Conservation (phyloP, 2,329 filamentous ascomycete species). For the Colletotrichum spinosum region DNA sequence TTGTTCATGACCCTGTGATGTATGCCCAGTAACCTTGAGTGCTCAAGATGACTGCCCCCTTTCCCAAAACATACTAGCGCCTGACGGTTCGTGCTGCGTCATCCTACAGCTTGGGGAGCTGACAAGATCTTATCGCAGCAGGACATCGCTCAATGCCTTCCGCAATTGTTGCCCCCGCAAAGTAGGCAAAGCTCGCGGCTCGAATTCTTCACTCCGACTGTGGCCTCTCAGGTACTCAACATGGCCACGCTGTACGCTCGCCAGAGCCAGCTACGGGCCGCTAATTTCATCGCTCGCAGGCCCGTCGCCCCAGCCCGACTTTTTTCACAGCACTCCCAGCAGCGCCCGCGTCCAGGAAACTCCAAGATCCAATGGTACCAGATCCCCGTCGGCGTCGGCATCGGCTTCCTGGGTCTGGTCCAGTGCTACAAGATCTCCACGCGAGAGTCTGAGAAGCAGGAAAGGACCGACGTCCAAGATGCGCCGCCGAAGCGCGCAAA, state of each 20-base stretch:
- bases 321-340: conserved; percentile 57
- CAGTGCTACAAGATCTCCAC: conserved; percentile 83
- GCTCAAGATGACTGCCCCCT: too few relatives aligned
- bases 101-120: conserved; percentile 28
- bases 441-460: conserved; percentile 64
- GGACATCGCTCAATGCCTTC: too few relatives aligned
- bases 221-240: conserved; percentile 36
- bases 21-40: too few relatives aligned
- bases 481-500: conserved; percentile 65
- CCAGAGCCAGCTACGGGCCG: conserved; percentile 48
- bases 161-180: conserved; percentile 20
- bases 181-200: conserved; percentile 19
- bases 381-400: conserved; percentile 87
- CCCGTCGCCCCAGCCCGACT: conserved; percentile 45
- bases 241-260: conserved; percentile 50
- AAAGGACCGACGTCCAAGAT: conserved; percentile 57
- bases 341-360: conserved; percentile 59
- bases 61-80: conserved; percentile 32
- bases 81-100: conserved; percentile 32
- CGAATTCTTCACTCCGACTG: conserved; percentile 12
- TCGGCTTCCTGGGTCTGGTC: conserved; percentile 84
- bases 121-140: conserved; percentile 34
- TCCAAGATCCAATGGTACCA: conserved; percentile 85
- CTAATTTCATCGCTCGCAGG: conserved; percentile 44
- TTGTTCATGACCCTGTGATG: too few relatives aligned